Evolutionary conservation across 768 basidiomycete genomes (phyloP), one percentile per base, ranked within the genome.

Genomic region (Royoungia palumana): DNA sequence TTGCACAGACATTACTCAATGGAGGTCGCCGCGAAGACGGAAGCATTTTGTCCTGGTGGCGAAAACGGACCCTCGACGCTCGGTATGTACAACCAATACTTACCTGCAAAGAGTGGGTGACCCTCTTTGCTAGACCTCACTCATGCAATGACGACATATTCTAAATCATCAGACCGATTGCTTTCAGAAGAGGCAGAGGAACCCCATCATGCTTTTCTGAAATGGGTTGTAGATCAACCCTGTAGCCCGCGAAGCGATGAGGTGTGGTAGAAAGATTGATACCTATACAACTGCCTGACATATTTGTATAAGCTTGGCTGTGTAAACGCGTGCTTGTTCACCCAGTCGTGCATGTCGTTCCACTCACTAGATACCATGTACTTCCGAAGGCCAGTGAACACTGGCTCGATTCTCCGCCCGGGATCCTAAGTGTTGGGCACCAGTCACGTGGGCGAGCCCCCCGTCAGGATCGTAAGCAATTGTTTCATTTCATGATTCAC

Each of bases 1-100:
- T 28, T 86, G 84, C 56, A 84, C 84, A 0, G 90, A 89, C 0
- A 73, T 62, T 41, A 86, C 47, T 88, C 86, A 0, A 87, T 92
- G 81, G 89, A 92, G 61, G 81, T 92, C n/a, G 86, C 81, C 5
- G 84, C 93, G 36, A 87, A 85, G 63, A 87, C 91, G 85, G 87
- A 91, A 61, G 80, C 74, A 4, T 66, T 83, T 24, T 73, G 73
- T 19, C 60, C 58, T 16, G 71, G 70, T n/a, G 70, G 70, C 27
- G 67, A 71, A 6, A 75, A 82, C 53, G 84, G 85, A 8, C 76
- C 89, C 27, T 71, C 88, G 55, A 57, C 64, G 56, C 70, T 91
- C 35, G 87, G 88, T 64, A 28, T 24, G 49, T 82, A 60, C n/a
- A n/a, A n/a, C n/a, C n/a, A n/a, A n/a, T n/a, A n/a, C n/a, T n/a